Evolutionary conservation across 768 basidiomycete species (phyloP).

Genomic region (Boletus patriciae): DNA sequence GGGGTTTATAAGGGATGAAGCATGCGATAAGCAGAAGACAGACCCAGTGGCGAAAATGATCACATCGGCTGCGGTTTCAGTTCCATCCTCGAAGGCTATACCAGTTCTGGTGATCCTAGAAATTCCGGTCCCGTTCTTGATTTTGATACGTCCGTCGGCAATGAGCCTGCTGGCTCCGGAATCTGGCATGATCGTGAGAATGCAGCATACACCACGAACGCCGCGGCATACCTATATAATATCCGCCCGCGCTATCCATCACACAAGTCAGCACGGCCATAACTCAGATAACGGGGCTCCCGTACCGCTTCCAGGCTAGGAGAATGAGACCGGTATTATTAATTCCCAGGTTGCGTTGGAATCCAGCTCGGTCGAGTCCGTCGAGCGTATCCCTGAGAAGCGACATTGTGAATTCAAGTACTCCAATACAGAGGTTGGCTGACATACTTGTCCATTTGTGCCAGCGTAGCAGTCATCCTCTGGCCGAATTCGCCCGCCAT

Average conservation of each 20-base stretch:
- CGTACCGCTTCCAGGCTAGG: conserved; percentile 4
- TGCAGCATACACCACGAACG: too few species aligned
- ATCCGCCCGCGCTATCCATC: conserved; percentile 34
- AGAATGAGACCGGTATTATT: conserved; percentile 34
- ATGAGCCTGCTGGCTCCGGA: conserved; percentile 43
- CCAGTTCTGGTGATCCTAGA: conserved; percentile 26
- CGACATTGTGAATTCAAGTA: neutral
- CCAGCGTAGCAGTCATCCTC: conserved; percentile 2
- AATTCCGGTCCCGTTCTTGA: conserved; percentile 43
- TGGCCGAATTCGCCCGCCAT: conserved; percentile 4
- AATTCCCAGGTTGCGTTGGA: conserved; percentile 28
- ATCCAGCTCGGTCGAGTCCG: conserved; percentile 3
- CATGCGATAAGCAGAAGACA: too few species aligned
- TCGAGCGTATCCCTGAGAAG: conserved; percentile 3
- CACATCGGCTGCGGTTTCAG: conserved; percentile 25
- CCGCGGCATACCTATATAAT: conserved; percentile 34
- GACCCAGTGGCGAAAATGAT: conserved; percentile 29
- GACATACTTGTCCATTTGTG: neutral
- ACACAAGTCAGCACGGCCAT: neutral
- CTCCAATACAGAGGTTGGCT: neutral
- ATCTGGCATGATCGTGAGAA: conserved; percentile 10
- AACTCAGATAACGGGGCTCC: neutral
- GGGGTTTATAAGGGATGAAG: neutral
- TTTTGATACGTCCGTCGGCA: conserved; percentile 46
- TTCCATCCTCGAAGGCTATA: conserved; percentile 25